Evolutionary conservation across 2,329 filamentous ascomycete genomes (phyloP).

Genomic region (Drechslera avenae): DNA sequence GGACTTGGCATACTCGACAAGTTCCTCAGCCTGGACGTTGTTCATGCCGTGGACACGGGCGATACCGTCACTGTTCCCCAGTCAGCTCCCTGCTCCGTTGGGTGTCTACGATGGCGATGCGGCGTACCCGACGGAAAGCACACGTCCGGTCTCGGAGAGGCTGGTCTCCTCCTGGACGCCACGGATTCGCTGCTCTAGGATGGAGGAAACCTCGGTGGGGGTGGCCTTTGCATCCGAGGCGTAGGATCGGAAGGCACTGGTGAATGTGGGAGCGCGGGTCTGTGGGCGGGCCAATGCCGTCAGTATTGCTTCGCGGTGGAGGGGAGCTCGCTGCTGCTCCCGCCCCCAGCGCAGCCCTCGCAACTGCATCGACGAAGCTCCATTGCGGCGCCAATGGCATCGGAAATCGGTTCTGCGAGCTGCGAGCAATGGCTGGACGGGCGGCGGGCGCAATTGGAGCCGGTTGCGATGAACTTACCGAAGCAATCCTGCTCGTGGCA

Average conservation of each 20-base stretch:
- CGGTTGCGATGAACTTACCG: slow-evolving; percentile 74
- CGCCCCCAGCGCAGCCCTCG: slow-evolving; percentile 49
- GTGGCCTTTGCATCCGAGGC: slow-evolving; percentile 91
- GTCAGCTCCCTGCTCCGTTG: slow-evolving; percentile 39
- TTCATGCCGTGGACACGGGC: slow-evolving; percentile 99
- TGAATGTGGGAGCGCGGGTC: slow-evolving; percentile 83
- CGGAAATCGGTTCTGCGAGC: slow-evolving; percentile 40
- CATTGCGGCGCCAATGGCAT: slow-evolving; percentile 48
- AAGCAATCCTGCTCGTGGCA: slow-evolving; percentile 87
- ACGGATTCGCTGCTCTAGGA: slow-evolving; percentile 98
- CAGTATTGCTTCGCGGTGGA: slow-evolving; percentile 49
- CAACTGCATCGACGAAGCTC: slow-evolving; percentile 39
- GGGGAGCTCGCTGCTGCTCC: slow-evolving; percentile 36
- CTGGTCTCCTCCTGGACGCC: slow-evolving; percentile 96
- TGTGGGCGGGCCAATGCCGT: slow-evolving; percentile 60
- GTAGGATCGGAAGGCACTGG: slow-evolving; percentile 82
- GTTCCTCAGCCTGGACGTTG: slow-evolving; percentile 99
- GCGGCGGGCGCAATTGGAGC: slow-evolving; percentile 50
- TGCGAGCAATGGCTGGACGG: slow-evolving; percentile 39
- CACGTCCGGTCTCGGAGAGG: slow-evolving; percentile 97
- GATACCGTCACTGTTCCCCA: slow-evolving; percentile 88
- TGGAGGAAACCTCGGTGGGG: slow-evolving; percentile 98
- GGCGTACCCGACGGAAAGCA: slow-evolving; percentile 97
- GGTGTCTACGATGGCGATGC: slow-evolving; percentile 39
- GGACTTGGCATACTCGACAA: slow-evolving; percentile 84